Evolutionary conservation across 73 alveolate species (phyloP).

Genomic region (Stentor coeruleus): DNA sequence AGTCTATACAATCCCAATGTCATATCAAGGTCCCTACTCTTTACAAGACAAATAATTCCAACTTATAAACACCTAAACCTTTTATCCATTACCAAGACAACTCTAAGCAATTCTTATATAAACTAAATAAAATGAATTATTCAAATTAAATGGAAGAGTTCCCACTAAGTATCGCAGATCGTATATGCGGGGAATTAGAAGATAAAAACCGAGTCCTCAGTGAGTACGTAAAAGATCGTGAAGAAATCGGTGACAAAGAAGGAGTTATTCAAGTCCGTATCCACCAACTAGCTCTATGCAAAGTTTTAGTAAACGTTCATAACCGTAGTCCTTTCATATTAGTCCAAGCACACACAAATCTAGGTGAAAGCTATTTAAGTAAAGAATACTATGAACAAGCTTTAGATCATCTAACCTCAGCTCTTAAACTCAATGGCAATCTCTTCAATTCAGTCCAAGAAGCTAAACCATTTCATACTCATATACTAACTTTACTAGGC

Average conservation of each 20-base stretch:
- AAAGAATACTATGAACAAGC: constrained; percentile 83
- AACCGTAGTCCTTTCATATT: constrained; percentile 59
- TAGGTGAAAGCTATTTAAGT: constrained; percentile 78
- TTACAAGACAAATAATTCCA: no score
- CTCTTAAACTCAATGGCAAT: constrained; percentile 74
- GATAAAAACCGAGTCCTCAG: constrained; percentile 66
- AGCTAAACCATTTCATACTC: constrained; percentile 70
- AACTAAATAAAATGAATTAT: no score
- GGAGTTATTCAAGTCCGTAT: constrained; percentile 61
- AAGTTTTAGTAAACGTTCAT: constrained; percentile 77
- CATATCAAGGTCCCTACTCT: no score
- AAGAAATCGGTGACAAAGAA: constrained; percentile 38
- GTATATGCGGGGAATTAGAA: constrained; percentile 78
- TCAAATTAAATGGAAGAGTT: no score
- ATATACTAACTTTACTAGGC: constrained; percentile 78
- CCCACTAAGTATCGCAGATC: no score
- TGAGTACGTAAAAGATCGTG: constrained; percentile 55
- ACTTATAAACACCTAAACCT: no score
- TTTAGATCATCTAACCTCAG: constrained; percentile 81
- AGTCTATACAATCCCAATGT: no score
- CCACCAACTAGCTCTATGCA: constrained; percentile 71
- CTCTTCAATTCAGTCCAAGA: constrained; percentile 68
- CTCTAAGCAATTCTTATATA: no score
- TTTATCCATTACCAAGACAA: no score
- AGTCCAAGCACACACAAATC: constrained; percentile 76